phyloP scores from a whole-genome alignment of 495 filamentous ascomycete genomes.

The Clavariopsis aquatica region DNA sequence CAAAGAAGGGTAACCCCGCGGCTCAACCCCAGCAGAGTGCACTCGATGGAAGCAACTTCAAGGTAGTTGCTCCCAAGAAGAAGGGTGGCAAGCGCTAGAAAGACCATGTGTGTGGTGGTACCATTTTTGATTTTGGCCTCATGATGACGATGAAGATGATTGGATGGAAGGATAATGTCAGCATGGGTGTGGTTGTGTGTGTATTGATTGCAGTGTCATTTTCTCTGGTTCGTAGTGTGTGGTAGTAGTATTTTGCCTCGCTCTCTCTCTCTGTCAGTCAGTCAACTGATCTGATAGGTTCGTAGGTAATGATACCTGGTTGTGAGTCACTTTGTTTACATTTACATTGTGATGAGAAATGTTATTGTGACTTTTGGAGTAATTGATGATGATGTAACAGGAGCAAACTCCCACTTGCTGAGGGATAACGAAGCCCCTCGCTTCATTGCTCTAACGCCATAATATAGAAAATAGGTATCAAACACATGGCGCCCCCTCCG shows the following conservation, averaged over 20 bases:
- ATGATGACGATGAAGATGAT: neutral
- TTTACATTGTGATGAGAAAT: too few species aligned
- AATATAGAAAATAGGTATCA: too few species aligned
- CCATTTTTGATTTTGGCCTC: too few species aligned
- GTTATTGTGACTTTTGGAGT: too few species aligned
- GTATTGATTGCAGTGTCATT: neutral
- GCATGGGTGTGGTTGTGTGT: neutral
- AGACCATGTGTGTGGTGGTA: too few species aligned
- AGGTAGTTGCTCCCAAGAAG: slow-evolving; percentile 89
- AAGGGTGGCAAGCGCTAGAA: slow-evolving; percentile 61
- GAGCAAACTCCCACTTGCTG: too few species aligned
- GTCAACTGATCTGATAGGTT: neutral
- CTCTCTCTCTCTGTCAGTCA: too few species aligned
- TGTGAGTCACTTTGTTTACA: too few species aligned
- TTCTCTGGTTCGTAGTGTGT: neutral
- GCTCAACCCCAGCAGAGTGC: slow-evolving; percentile 52
- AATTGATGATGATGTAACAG: too few species aligned
- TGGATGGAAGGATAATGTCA: neutral
- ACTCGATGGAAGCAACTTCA: slow-evolving; percentile 60
- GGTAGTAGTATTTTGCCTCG: neutral
- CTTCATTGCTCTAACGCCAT: too few species aligned
- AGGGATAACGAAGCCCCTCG: too few species aligned
- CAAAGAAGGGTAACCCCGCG: slow-evolving; percentile 75
- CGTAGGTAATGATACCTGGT: neutral
- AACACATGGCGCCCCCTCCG: too few species aligned